These are phyloP conservation scores for Pichiaceae sp. DNA, from an alignment of 1,139 yeast genomes.

Conservation along the genomic window DNA sequence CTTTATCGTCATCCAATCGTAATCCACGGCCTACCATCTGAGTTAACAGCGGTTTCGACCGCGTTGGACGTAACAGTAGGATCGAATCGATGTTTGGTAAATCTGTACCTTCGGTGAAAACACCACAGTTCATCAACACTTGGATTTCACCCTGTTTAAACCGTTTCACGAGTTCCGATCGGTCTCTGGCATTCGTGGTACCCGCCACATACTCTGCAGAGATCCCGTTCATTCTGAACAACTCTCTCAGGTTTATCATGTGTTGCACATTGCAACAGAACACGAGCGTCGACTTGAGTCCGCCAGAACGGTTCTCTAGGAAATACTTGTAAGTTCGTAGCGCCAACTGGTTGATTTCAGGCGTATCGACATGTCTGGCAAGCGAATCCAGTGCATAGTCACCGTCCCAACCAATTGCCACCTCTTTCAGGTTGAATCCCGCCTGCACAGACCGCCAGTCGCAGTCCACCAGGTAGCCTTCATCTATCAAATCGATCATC, in stretches of 20 bases:
- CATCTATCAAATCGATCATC: constrained; percentile 58
- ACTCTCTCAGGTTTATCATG: constrained; percentile 44
- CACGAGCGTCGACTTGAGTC: constrained; percentile 55
- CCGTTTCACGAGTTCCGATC: constrained; percentile 45
- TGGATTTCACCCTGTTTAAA: constrained; percentile 58
- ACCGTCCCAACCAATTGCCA: constrained; percentile 26
- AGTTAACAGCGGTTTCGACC: constrained; percentile 57
- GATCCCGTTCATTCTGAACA: constrained; percentile 52
- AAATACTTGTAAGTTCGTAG: constrained; percentile 49
- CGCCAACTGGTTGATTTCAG: constrained; percentile 45
- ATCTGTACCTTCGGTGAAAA: constrained; percentile 94
- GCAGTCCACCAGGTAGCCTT: constrained; percentile 65
- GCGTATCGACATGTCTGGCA: constrained; percentile 47
- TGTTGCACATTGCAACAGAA: constrained; percentile 76
- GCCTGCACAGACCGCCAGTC: constrained; percentile 51
- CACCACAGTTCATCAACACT: constrained; percentile 80
- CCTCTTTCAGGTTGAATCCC: constrained; percentile 28
- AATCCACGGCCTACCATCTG: constrained; percentile 95
- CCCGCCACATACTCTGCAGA: constrained; percentile 73
- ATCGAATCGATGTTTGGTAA: constrained; percentile 84
- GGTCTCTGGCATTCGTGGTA: constrained; percentile 42
- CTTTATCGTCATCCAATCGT: constrained; percentile 52
- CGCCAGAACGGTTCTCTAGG: constrained; percentile 20
- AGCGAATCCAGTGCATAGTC: constrained; percentile 52
- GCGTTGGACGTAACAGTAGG: constrained; percentile 73